Evolutionary conservation across 352 stramenopile species (phyloP), one percentile per base, ranked within the genome.

Genomic region (Phytophthora boehmeriae): DNA sequence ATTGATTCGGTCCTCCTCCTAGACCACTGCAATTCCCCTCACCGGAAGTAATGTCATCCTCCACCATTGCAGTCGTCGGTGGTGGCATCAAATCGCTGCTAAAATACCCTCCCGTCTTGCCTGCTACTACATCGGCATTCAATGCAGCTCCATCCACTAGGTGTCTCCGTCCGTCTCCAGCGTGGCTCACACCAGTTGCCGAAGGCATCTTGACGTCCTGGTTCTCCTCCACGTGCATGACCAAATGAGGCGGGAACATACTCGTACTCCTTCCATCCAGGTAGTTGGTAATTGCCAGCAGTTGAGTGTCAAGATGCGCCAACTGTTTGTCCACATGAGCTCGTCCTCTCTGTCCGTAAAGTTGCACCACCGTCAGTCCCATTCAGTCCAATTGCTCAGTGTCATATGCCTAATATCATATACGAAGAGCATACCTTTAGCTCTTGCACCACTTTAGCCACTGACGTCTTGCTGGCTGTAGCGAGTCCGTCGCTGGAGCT

Each of bases 41-140:
- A 90, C 83, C 80, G 4, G 79, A 76, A 4, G 72, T 78, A 14
- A 90, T 56, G 45, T 92, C 83, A 23, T 92, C 80, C 66, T 92
- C 83, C 11, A 92, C 83, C 11, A 83, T 68, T 9, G 67, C 64
- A 30, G 69, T 55, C 20, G 56, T 74, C 36, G 61, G 65, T 32
- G 62, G 73, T 5, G 65, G 43, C 19, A 30, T 8, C 25, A 64
- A 75, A 41, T 81, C 64, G 13, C 46, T 63, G 8, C 54, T 71
- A 11, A 67, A 43, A 44, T 60, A 46, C 0, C 36, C 67, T 41
- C 17, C 63, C 23, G 63, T 59, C 13, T 70, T 68, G 1, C 45
- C 68, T n/a, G 56, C 51, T 23, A 63, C 53, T 43, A 61, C 54
- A 22, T 6, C 30, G 27, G n/a, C 50, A 34, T 25, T 11, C 22